Evolutionary conservation across 768 basidiomycete species (phyloP), one percentile per base, ranked within the genome.

Genomic region (Piloderma croceum): DNA sequence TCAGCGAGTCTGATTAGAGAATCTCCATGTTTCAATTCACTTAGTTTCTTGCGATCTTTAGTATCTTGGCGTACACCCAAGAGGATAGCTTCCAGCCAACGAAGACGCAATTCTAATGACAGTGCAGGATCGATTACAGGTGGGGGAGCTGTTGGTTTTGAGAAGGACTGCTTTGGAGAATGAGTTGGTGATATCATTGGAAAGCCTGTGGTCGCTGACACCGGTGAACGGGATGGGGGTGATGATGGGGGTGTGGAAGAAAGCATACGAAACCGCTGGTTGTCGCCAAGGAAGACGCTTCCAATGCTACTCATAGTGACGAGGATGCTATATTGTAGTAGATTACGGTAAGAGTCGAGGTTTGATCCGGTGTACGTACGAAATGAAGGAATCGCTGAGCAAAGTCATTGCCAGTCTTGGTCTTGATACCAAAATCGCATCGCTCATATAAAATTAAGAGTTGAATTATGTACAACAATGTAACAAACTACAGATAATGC

Each of bases 241-340:
- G 31, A 50, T 45, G 43, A 47, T 42, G 38, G 51, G 36, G 65
- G 70, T 24, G 70, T 70, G 17, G 79, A 74, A 27, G 75, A 76
- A 10, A 83, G 59, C 31, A 81, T 61, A 31, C 83, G 78, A 49
- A 73, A 70, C 46, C 83, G 79, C 55, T 77, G 76, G 6, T 78
- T 60, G 64, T 90, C 88, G 42, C 87, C 88, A 39, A 90, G 70
- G 61, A 90, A 90, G 18, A 83, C 86, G 53, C 83, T 85, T 36
- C 87, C 85, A 39, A 89, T 73, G 48, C 58, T 67, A 34, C 77
- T 62, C 77, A 77, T 76, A 38, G 38, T 34, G 29, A 37, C 40
- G 25, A 15, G 27, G 27, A n/a, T n/a, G n/a, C n/a, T n/a, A n/a
- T n/a, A n/a, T n/a, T n/a, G n/a, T n/a, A n/a, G n/a, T 17, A 5